Percentiles rank a stretch among this genome's conserved stretches.
Evolutionary conservation across 1,284 basidiomycete species (phyloP).

Genomic region (Puccinia novopanici): DNA sequence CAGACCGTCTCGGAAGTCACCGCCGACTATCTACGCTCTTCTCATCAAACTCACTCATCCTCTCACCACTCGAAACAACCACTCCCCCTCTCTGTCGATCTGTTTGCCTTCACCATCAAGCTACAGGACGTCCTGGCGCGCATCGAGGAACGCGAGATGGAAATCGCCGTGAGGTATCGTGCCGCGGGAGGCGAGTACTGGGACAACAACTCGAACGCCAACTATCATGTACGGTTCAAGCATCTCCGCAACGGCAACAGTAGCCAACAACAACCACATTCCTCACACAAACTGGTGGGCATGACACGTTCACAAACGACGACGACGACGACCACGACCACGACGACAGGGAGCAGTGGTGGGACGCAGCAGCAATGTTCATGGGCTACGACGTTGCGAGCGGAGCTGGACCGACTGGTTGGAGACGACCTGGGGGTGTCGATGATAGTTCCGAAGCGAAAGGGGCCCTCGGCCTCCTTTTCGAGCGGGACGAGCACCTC

Average conservation of each 20-base stretch:
- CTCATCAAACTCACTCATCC: no score
- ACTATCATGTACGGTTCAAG: slow-evolving; percentile 62
- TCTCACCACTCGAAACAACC: not conserved
- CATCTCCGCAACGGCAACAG: not conserved
- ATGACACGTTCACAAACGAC: not conserved
- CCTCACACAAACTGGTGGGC: no score
- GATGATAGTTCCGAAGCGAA: not conserved
- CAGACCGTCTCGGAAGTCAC: slow-evolving; percentile 65
- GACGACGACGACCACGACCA: not conserved
- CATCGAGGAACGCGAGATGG: slow-evolving; percentile 69
- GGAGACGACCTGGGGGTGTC: slow-evolving; percentile 57
- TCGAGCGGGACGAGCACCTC: not conserved
- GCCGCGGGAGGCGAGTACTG: slow-evolving; percentile 62
- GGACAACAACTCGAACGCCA: slow-evolving; percentile 62
- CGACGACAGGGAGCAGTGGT: no score
- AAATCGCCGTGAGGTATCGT: slow-evolving; percentile 69
- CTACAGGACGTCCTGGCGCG: slow-evolving; percentile 73
- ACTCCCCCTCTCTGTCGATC: slow-evolving; percentile 59
- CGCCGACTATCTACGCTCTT: slow-evolving; percentile 59
- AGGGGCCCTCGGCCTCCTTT: not conserved
- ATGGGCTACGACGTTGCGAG: slow-evolving; percentile 60
- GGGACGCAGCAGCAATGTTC: not conserved
- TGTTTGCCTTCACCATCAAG: slow-evolving; percentile 65
- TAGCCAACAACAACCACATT: not conserved
- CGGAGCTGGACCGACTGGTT: slow-evolving; percentile 63